Evolutionary conservation across 345 rosid species (phyloP), one percentile per base, ranked within the genome.

Genomic region (Lepidium africanum): DNA sequence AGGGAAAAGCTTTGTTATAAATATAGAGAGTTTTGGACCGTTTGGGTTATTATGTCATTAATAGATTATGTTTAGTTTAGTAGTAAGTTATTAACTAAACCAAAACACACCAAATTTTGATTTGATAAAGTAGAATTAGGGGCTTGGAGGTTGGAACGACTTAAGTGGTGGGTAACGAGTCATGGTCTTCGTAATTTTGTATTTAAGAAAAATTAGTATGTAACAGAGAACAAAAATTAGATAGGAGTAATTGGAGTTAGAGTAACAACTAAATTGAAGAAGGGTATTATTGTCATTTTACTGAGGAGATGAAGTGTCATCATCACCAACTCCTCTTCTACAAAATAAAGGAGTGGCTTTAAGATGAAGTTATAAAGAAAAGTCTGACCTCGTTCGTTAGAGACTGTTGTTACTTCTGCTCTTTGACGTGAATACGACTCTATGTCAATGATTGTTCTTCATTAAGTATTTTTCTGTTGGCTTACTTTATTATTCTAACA

Each of bases 1-100:
- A 73, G 77, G 73, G 77, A 74, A 74, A 67, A 46, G 65, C 40
- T 69, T 39, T 32, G 69, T 14, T 61, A 74, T 74, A 65, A 43
- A 54, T 67, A 61, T 39, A 47, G 2, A 61, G 63, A 56, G 38
- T 14, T 55, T 53, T 74, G 58, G 73, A 59, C 54, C 57, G 68
- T 59, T 59, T 67, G 13, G 52, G 7, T 30, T 68, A 25, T 35
- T 23, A 52, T 39, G 9, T 56, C 11, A 39, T 47, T 15, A 54
- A 23, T 72, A 57, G 63, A 43, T 63, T 55, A 49, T 71, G 49
- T 38, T 49, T 65, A 58, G 66, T 58, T 65, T 45, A 58, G 55
- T 58, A 52, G 77, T 27, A 73, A 51, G 73, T 73, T 59, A 51
- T 42, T 67, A 51, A 62, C 72, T 60, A 66, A 30, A 74, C 77